Evolutionary conservation across 1,284 basidiomycete genomes (phyloP), one percentile per base, ranked within the genome.

Genomic region (Marasmius fiardii): DNA sequence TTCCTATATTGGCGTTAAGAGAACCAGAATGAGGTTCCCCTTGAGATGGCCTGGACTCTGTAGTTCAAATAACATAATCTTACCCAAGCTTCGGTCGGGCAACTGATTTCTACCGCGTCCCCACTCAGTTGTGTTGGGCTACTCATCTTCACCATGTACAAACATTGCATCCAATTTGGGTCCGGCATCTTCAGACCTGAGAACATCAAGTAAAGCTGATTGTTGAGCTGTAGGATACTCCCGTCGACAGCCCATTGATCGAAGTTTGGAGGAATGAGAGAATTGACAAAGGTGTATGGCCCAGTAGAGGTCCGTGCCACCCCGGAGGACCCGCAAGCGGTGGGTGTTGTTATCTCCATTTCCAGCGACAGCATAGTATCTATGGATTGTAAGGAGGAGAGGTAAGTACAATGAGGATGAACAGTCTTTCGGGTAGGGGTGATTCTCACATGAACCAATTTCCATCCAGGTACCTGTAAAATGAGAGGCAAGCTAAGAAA

Each of bases 211-310:
- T 64, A 64, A 14, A 54, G 55, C 21, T 50, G 44, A 43, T 48
- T 55, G 24, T 52, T 54, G 45, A 64, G 41, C 24, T 60, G 49
- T n/a, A 64, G 52, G 47, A 64, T 61, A 23, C 53, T 56, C 0
- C 62, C 62, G 26, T 63, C 62, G 39, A 63, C 60, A 18, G 62
- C 62, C 62, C 62, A 63, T 21, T 53, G 7, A 37, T 63, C 54
- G 50, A 62, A 62, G 52, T 63, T 63, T 34, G 58, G 37, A 5
- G 62, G 62, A 18, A 60, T 57, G 28, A 63, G 60, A 11, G 57
- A 54, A 37, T 53, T 56, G 44, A 58, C 57, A 51, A 60, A 62
- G 41, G 59, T 52, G 54, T 60, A 63, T 2, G 58, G 23, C 12
- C 59, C 62, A 34, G 43, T n/a, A 10, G 43, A 48, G 23, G 60